Evolutionary conservation across 768 basidiomycete species (phyloP).

Genomic region (Suillus paluster): DNA sequence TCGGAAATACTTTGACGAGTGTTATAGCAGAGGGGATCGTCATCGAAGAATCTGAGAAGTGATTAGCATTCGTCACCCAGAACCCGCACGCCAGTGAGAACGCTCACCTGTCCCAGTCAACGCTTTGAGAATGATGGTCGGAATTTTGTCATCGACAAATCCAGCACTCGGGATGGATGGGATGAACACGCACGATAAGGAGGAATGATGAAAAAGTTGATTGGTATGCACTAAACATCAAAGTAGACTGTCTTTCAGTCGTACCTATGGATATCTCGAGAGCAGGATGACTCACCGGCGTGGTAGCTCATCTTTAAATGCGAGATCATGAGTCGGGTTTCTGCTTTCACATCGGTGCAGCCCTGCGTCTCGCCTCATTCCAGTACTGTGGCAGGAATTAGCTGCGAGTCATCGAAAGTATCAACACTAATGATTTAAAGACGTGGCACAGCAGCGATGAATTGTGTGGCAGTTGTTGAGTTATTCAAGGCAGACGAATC

Average conservation of each 20-base stretch:
- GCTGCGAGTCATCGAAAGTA: no score
- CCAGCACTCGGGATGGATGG: slow-evolving; percentile 32
- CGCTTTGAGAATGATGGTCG: slow-evolving; percentile 54
- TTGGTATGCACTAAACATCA: slow-evolving; percentile 49
- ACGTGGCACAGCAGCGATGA: no score
- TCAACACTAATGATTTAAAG: no score
- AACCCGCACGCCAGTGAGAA: neutral
- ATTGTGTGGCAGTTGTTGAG: no score
- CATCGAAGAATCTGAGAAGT: slow-evolving; percentile 46
- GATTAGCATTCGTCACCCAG: slow-evolving; percentile 5
- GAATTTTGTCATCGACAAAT: slow-evolving; percentile 51
- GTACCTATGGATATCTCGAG: slow-evolving; percentile 28
- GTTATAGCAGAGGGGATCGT: slow-evolving; percentile 55
- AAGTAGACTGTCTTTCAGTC: slow-evolving; percentile 32
- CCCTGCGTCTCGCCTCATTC: no score
- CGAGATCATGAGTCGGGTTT: no score
- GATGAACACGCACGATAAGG: slow-evolving; percentile 16
- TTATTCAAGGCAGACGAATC: no score
- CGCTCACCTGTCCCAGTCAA: slow-evolving; percentile 50
- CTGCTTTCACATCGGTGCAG: no score
- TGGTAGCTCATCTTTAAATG: no score
- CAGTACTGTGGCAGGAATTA: no score
- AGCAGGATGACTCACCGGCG: no score
- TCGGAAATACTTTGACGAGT: slow-evolving; percentile 55
- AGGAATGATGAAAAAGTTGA: slow-evolving; percentile 47